phyloP scores from a whole-genome alignment of 495 filamentous ascomycete genomes.

The Tirmania nivea region DNA sequence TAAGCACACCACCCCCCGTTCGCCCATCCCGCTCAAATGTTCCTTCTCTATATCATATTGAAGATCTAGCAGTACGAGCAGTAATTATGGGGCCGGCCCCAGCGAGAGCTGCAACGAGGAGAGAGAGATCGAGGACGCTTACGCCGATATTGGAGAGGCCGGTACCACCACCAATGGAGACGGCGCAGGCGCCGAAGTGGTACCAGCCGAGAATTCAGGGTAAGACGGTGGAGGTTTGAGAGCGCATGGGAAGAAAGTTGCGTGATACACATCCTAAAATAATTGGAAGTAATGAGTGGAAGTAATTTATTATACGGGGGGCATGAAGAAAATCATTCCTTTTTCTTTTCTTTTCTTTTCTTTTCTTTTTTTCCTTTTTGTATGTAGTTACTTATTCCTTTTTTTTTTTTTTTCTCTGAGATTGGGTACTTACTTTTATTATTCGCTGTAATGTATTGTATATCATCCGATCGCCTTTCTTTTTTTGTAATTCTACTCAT shows the following conservation, averaged over 20 bases:
- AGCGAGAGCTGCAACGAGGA: background rate
- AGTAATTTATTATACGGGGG: background rate
- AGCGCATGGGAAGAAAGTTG: no score
- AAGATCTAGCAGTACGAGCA: background rate
- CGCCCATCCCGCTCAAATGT: background rate
- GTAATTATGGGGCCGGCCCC: background rate
- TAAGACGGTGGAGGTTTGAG: background rate
- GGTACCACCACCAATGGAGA: background rate
- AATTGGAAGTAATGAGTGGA: background rate
- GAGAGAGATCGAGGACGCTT: background rate
- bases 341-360: background rate
- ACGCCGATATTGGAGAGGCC: background rate
- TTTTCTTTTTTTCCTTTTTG: background rate
- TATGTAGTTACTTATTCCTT: background rate
- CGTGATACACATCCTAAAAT: background rate
- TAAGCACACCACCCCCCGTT: background rate
- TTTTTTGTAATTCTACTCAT: no score
- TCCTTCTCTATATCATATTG: background rate
- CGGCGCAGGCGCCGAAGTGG: background rate
- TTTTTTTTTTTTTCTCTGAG: background rate
- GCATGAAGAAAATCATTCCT: background rate
- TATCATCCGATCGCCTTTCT: no score
- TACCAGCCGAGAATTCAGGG: background rate
- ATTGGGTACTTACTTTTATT: no score
- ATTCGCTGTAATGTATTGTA: no score